Evolutionary conservation across 257 asterid genomes (phyloP).

Genomic region (Nicotiana knightiana): DNA sequence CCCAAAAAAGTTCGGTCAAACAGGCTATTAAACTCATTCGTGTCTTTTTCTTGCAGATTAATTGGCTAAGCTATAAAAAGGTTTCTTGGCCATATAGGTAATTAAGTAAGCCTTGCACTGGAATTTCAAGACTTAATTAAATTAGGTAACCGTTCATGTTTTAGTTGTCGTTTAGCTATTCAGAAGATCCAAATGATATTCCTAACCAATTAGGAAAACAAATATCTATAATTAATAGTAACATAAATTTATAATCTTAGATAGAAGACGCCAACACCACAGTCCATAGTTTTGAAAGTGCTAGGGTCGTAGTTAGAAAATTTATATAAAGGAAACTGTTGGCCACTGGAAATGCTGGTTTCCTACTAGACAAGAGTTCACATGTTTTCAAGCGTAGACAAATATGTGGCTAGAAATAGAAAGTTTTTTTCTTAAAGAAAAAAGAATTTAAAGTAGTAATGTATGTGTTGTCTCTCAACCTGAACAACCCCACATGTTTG

Average conservation of each 20-base stretch:
- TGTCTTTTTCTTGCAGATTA: neutral
- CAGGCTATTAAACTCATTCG: neutral
- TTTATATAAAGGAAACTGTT: neutral
- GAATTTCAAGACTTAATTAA: too few relatives aligned
- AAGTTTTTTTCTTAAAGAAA: neutral
- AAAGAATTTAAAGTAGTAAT: neutral
- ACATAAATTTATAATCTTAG: neutral
- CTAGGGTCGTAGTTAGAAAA: neutral
- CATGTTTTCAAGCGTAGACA: conserved; percentile 12
- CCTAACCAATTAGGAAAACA: neutral
- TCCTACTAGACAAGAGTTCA: conserved; percentile 40
- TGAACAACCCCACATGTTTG: conserved; percentile 35
- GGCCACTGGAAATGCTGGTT: conserved; percentile 34
- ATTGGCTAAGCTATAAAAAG: neutral
- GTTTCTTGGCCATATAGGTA: neutral
- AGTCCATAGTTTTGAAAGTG: neutral
- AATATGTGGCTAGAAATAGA: conserved; percentile 18
- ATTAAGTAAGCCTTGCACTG: too few relatives aligned
- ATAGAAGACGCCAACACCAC: neutral
- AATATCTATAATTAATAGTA: neutral
- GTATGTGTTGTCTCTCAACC: conserved; percentile 10
- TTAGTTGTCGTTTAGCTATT: neutral
- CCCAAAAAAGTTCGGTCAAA: too few relatives aligned
- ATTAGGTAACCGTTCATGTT: too few relatives aligned
- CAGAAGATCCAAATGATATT: neutral